Evolutionary conservation across 345 rosid species (phyloP), one percentile per base, ranked within the genome.

Genomic region (Linum lewisii): DNA sequence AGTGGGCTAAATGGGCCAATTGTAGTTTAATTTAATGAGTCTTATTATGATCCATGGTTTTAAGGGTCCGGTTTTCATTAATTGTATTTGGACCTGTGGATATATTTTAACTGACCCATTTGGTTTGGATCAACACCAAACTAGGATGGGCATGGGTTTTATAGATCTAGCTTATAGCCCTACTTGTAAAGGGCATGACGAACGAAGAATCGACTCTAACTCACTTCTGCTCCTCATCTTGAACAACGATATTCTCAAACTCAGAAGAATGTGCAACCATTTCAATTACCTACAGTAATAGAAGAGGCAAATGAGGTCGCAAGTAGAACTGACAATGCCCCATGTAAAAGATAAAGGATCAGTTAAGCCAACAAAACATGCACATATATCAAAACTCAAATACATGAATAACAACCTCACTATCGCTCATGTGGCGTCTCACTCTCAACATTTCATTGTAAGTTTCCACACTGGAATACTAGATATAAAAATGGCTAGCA

Each of bases 191-290:
- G 95, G 98, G 71, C 98, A 92, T 63, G 75, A 85, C 42, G 81
- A 75, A 45, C 83, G 93, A 72, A 79, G 79, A 73, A 92, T 69
- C 49, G 60, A 78, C 83, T 92, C 98, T 60, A 92, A 79, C 77
- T 92, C 98, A 75, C n/a, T 80, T 77, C 78, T 92, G 98, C 79
- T 92, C 98, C 67, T 92, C 98, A 62, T 92, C 98, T 75, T 96
- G 80, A 62, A 92, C 90, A 79, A 88, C 93, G 77, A 92, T 88
- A 78, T 92, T 92, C 76, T 76, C 89, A 77, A 92, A 92, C 70
- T 92, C 98, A 64, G 98, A 86, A 63, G 98, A 92, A 70, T 70
- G 95, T 61, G 96, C 95, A 70, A 92, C 96, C 98, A 92, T 92
- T 64, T 88, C 80, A 74, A 92, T 88, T 62, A 92, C 81, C 98